Evolutionary conservation across 176 grass and related monocot genomes (phyloP).

Genomic region (Paspalum vaginatum): DNA sequence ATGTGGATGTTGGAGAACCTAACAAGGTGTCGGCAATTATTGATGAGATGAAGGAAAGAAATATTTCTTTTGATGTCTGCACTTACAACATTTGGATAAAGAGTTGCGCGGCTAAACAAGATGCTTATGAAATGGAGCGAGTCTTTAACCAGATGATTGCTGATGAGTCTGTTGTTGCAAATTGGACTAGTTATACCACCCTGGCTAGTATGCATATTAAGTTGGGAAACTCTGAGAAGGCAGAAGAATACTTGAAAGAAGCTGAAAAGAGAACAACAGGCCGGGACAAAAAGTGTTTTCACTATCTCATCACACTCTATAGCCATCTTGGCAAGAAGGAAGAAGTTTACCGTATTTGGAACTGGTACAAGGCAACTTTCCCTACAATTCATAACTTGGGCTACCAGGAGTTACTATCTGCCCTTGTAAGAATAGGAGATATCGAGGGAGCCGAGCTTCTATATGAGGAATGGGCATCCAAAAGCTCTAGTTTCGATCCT

Average conservation of each 20-base stretch:
- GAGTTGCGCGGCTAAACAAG: slow-evolving; percentile 70
- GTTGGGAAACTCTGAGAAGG: slow-evolving; percentile 67
- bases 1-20: slow-evolving; percentile 72
- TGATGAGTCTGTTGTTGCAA: slow-evolving; percentile 70
- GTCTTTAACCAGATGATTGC: slow-evolving; percentile 68
- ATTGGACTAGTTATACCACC: slow-evolving; percentile 88
- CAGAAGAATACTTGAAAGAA: slow-evolving; percentile 73
- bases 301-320: slow-evolving; percentile 81
- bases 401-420: slow-evolving; percentile 70
- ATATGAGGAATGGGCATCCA: slow-evolving; percentile 81
- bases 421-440: slow-evolving; percentile 76
- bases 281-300: slow-evolving; percentile 72
- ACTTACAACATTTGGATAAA: slow-evolving; percentile 95
- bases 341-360: slow-evolving; percentile 89
- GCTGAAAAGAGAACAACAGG: slow-evolving; percentile 83
- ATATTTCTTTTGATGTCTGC: slow-evolving; percentile 67
- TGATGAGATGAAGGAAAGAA: slow-evolving; percentile 79
- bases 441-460: slow-evolving; percentile 77
- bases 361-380: slow-evolving; percentile 89
- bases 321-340: slow-evolving; percentile 74
- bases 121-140: slow-evolving; percentile 66
- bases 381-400: slow-evolving; percentile 71
- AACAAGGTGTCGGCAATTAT: slow-evolving; percentile 51
- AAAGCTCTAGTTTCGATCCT: slow-evolving; percentile 66
- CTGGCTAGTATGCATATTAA: slow-evolving; percentile 87